A percentile compares a stretch with the other conserved stretches of the same genome.
These are phyloP conservation scores for Fusarium cicatricum DNA, from an alignment of 2,329 filamentous ascomycete genomes.

Conservation along the genomic window DNA sequence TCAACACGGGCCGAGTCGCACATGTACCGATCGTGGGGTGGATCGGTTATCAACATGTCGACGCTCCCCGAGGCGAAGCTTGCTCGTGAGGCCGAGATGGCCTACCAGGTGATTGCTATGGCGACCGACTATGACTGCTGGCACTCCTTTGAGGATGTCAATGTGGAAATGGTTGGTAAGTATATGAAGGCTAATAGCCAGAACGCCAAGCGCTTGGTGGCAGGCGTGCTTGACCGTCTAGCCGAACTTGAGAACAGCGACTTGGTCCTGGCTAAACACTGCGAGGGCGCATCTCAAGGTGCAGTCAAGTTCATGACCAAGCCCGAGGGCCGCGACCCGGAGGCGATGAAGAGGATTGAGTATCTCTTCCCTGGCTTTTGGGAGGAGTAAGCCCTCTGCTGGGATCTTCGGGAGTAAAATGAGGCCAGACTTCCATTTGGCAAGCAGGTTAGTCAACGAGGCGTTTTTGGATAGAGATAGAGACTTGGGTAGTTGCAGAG, in stretches of 20 bases:
- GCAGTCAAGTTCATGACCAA: conserved; percentile 86
- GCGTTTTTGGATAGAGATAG: conserved; percentile 12
- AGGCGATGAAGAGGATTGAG: conserved; percentile 80
- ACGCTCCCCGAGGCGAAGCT: conserved; percentile 95
- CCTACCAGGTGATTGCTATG: conserved; percentile 99
- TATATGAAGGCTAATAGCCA: conserved; percentile 94
- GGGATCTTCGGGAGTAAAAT: conserved; percentile 1
- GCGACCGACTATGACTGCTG: conserved; percentile 99
- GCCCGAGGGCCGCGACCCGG: conserved; percentile 73
- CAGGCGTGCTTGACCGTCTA: conserved; percentile 86
- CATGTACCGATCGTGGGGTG: conserved; percentile 94
- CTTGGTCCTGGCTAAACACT: conserved; percentile 81
- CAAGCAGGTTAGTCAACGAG: conserved; percentile 13
- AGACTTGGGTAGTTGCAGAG: not conserved
- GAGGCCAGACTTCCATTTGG: conserved; percentile 7
- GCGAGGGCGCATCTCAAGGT: conserved; percentile 78
- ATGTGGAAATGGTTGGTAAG: conserved; percentile 95
- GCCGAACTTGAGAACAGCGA: conserved; percentile 79
- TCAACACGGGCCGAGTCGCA: conserved; percentile 94
- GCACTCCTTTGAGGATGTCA: conserved; percentile 84
- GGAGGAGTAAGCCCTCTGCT: conserved; percentile 43
- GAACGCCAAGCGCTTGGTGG: conserved; percentile 87
- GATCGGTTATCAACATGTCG: conserved; percentile 98
- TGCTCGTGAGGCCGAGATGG: conserved; percentile 93
- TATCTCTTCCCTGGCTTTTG: conserved; percentile 90